phyloP scores from a whole-genome alignment of 169 alveolate species.

The Plasmodium gonderi region DNA sequence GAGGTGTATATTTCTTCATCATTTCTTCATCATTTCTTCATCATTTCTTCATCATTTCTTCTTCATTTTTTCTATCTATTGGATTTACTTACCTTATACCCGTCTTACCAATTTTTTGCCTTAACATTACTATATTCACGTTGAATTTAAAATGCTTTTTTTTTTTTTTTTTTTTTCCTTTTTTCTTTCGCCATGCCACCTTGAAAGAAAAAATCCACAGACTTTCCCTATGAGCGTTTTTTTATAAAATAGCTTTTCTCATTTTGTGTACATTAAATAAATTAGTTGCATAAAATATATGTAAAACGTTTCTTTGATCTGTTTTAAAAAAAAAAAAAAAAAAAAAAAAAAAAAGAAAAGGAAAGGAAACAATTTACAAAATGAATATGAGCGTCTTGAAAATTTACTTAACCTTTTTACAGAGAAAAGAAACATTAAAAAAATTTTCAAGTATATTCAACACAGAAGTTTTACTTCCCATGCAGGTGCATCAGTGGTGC shows the following conservation, averaged over 20 bases:
- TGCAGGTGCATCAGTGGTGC: conserved; percentile 26
- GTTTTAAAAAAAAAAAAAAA: not conserved
- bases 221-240: too few relatives aligned
- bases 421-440: too few relatives aligned
- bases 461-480: not conserved
- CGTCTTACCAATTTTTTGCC: not conserved
- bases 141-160: not conserved
- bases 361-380: not conserved
- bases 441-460: not conserved
- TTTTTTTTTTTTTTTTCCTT: not conserved
- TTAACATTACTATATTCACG: not conserved
- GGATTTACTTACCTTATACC: too few relatives aligned
- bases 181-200: not conserved
- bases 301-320: not conserved
- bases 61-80: too few relatives aligned
- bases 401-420: too few relatives aligned
- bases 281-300: not conserved
- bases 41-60: too few relatives aligned
- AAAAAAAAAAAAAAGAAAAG: not conserved
- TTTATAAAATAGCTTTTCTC: not conserved
- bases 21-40: too few relatives aligned
- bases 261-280: not conserved
- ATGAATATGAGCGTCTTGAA: not conserved
- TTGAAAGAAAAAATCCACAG: not conserved
- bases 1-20: too few relatives aligned